Conservation (phyloP, 2,329 filamentous ascomycete genomes). For the Phoma herbarum region DNA sequence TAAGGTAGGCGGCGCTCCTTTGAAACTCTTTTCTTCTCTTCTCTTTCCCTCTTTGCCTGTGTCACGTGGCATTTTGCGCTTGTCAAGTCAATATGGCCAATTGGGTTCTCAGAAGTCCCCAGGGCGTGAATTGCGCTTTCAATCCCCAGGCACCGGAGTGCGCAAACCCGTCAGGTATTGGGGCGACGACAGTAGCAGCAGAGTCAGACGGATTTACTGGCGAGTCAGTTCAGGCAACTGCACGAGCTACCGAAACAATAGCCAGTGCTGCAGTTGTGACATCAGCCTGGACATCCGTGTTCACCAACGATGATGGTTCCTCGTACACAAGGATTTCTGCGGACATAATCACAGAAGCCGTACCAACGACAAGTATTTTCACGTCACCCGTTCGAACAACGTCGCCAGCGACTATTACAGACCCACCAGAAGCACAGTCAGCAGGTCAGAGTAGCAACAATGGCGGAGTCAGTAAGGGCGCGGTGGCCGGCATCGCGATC, state of each 20-base stretch:
- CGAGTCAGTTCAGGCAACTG: too few relatives aligned
- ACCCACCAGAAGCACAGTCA: not conserved
- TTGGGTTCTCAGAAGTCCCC: conserved; percentile 5
- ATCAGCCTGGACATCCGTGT: too few relatives aligned
- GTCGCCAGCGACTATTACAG: not conserved
- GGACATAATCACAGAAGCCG: too few relatives aligned
- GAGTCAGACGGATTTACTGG: too few relatives aligned
- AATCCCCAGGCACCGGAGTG: not conserved
- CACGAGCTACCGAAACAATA: not conserved
- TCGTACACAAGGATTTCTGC: too few relatives aligned
- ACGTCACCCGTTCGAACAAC: not conserved
- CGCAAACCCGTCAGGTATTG: too few relatives aligned
- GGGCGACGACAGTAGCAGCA: too few relatives aligned
- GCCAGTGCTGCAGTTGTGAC: not conserved
- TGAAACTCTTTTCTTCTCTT: not conserved
- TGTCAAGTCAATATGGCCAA: not conserved
- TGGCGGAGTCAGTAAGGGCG: conserved; percentile 13
- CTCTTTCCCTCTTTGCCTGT: not conserved
- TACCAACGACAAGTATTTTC: not conserved
- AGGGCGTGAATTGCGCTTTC: not conserved
- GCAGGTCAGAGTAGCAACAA: not conserved
- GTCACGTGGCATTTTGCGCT: conserved; percentile 4
- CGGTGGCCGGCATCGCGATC: conserved; percentile 20
- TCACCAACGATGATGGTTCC: too few relatives aligned
- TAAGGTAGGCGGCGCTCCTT: conserved; percentile 9